These are phyloP conservation scores for Myriosclerotinia scirpicola DNA, from an alignment of 2,329 filamentous ascomycete species.

Conservation along the genomic window DNA sequence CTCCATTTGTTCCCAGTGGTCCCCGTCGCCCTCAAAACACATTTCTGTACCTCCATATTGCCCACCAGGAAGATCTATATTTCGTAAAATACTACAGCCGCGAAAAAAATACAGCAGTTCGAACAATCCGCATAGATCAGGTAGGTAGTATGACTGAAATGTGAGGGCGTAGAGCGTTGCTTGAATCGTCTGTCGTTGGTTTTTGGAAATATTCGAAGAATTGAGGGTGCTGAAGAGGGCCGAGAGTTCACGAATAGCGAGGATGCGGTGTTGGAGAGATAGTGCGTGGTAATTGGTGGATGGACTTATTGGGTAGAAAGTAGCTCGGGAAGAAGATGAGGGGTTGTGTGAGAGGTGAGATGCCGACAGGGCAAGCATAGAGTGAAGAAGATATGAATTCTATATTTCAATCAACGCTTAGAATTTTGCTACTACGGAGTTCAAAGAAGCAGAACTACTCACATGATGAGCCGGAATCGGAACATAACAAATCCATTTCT, in stretches of 20 bases:
- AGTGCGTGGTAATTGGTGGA: not conserved
- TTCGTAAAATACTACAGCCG: conserved; percentile 7
- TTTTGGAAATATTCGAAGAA: not conserved
- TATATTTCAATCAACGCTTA: not conserved
- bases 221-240: not conserved
- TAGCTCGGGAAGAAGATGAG: too few relatives aligned
- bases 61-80: not conserved
- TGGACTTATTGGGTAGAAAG: not conserved
- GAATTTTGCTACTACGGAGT: not conserved
- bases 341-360: not conserved
- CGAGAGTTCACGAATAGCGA: not conserved
- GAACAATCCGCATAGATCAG: conserved; percentile 1
- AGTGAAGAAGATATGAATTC: conserved; percentile 1
- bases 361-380: conserved; percentile 8
- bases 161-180: conserved; percentile 3
- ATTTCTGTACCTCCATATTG: not conserved
- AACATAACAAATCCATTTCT: conserved; percentile 1
- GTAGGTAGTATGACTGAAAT: conserved; percentile 11
- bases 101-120: conserved; percentile 11
- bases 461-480: conserved; percentile 9
- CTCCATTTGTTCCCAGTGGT: conserved; percentile 5
- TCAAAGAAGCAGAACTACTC: not conserved
- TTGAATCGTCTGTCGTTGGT: conserved; percentile 3
- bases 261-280: not conserved
- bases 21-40: not conserved